Evolutionary conservation across 2,329 filamentous ascomycete genomes (phyloP), one percentile per base, ranked within the genome.

Genomic region (Pezicula rhizophila): DNA sequence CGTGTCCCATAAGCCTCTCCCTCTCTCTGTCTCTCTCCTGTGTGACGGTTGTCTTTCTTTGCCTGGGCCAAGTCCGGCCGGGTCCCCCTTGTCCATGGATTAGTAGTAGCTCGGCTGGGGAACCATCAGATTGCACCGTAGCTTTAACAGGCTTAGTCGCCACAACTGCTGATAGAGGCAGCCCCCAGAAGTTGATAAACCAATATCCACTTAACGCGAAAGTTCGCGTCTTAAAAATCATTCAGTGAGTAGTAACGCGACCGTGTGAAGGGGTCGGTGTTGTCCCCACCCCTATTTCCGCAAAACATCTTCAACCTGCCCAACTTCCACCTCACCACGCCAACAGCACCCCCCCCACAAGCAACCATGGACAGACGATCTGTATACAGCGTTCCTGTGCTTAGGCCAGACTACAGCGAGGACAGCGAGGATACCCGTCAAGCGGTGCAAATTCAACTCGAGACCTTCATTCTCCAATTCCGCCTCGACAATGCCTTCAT

Each of bases 401-500:
- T 89, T 60, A 81, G 82, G 58, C 77, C 83, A 49, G 81, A 78
- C 57, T 78, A 78, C 54, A 80, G 82, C 60, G 79, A 31, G 3
- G 28, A 82, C 37, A 78, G 74, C 57, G 61, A 64, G 37, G 86
- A 91, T 63, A 84, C 79, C 49, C 78, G 85, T 50, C 75, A 80
- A 23, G 81, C 89, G 63, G 75, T 91, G 44, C 89, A 93, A 66
- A 79, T 80, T 51, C 84, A 89, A 64, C 79, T 99, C 52, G 84
- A 93, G 63, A 85, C 89, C 52, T 99, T 99, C 67, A 85, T 99
- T 56, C 81, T 97, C 50, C 88, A 92, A 59, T 99, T 96, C 66
- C 84, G 92, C 64, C 80, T 97, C 38, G 92, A 96, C 69, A 96
- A 95, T 69, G 80, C 85, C 63, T 97, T 96, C 70, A 84, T 96